Evolutionary conservation across 495 filamentous ascomycete genomes (phyloP).

Genomic region (Aspergillus taichungensis): DNA sequence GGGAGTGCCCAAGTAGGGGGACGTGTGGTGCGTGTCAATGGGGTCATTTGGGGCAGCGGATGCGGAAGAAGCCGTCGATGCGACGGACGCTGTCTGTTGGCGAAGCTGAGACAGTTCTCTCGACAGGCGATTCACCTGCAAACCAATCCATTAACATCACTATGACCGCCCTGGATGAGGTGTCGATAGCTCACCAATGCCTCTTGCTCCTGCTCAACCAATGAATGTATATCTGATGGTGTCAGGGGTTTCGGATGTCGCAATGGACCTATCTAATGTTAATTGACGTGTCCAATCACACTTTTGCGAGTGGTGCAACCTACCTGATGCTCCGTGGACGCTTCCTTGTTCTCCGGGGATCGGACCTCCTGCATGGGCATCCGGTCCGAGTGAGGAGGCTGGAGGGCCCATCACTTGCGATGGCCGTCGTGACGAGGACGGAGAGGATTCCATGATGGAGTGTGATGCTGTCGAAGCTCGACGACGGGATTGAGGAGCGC

Average conservation of each 20-base stretch:
- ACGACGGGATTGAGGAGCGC: slow-evolving; percentile 40
- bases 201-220: slow-evolving; percentile 90
- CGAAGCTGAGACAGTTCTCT: slow-evolving; percentile 75
- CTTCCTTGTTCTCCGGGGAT: slow-evolving; percentile 43
- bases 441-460: slow-evolving; percentile 35
- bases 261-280: slow-evolving; percentile 42
- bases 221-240: slow-evolving; percentile 73
- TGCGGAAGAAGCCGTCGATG: slow-evolving; percentile 70
- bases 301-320: background rate
- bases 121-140: slow-evolving; percentile 81
- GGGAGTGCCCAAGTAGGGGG: slow-evolving; percentile 41
- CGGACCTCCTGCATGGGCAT: slow-evolving; percentile 19
- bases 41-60: slow-evolving; percentile 51
- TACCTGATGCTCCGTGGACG: slow-evolving; percentile 50
- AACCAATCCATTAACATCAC: slow-evolving; percentile 1
- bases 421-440: slow-evolving; percentile 35
- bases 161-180: background rate
- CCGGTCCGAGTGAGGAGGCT: slow-evolving; percentile 25
- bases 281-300: background rate
- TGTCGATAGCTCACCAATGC: slow-evolving; percentile 58
- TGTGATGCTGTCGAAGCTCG: slow-evolving; percentile 44
- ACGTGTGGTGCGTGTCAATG: slow-evolving; percentile 34
- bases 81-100: slow-evolving; percentile 71
- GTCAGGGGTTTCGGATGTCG: slow-evolving; percentile 80
- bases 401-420: slow-evolving; percentile 43